These are phyloP conservation scores for Oryza glumipatula DNA, from an alignment of 176 grass and related monocot genomes.

Conservation along the genomic window DNA sequence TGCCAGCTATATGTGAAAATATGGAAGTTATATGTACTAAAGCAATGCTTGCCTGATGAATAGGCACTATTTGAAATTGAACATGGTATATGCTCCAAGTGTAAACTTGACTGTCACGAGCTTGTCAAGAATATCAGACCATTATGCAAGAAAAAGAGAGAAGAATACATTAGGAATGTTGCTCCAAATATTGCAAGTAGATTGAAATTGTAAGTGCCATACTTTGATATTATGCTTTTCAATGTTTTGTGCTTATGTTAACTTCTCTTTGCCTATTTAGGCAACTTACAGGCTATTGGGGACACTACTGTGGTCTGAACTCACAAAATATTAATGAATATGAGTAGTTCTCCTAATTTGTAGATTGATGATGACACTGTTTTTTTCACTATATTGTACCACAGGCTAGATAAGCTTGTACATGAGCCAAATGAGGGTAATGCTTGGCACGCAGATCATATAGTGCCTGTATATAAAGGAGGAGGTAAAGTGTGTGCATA, in stretches of 20 bases:
- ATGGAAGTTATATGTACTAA: slow-evolving; percentile 18
- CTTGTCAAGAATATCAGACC: slow-evolving; percentile 81
- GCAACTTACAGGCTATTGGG: background rate
- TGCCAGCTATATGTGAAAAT: background rate
- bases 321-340: background rate
- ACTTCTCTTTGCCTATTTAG: slow-evolving; percentile 7
- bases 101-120: slow-evolving; percentile 81
- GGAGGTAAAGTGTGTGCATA: slow-evolving; percentile 60
- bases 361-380: slow-evolving; percentile 22
- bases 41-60: slow-evolving; percentile 28
- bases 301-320: slow-evolving; percentile 20
- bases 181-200: slow-evolving; percentile 85
- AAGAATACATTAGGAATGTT: slow-evolving; percentile 71
- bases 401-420: slow-evolving; percentile 72
- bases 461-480: slow-evolving; percentile 84
- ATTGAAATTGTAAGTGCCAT: slow-evolving; percentile 72
- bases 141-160: slow-evolving; percentile 53
- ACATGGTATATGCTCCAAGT: slow-evolving; percentile 68
- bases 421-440: slow-evolving; percentile 79
- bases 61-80: slow-evolving; percentile 94
- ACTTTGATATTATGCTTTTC: slow-evolving; percentile 26
- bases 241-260: background rate
- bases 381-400: slow-evolving; percentile 7
- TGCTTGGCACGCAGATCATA: slow-evolving; percentile 95
- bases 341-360: slow-evolving; percentile 24